A percentile compares a stretch with the other conserved stretches of the same genome.
These are phyloP conservation scores for Pichia sporocuriosa DNA, from an alignment of 805 yeast genomes.

Conservation along the genomic window DNA sequence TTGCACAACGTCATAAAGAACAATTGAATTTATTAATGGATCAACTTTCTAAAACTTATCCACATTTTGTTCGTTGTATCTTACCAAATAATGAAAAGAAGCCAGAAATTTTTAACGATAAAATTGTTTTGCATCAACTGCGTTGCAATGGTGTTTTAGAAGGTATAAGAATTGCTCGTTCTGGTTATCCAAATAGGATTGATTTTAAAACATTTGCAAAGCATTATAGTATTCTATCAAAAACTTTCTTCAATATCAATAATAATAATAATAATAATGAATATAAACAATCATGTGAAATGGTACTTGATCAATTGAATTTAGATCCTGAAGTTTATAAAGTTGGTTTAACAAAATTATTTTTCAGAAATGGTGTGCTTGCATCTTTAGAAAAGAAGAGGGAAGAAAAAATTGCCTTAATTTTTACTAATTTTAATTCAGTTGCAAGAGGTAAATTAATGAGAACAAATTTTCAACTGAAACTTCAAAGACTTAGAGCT, in stretches of 20 bases:
- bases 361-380: constrained; percentile 70
- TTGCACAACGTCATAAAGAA: constrained; percentile 82
- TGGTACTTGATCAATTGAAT: constrained; percentile 55
- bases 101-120: constrained; percentile 65
- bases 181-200: constrained; percentile 93
- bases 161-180: constrained; percentile 94
- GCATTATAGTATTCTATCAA: constrained; percentile 62
- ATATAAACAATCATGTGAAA: constrained; percentile 61
- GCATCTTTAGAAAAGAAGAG: constrained; percentile 74
- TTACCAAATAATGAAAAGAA: constrained; percentile 76
- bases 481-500: constrained; percentile 60
- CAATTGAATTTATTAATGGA: constrained; percentile 68
- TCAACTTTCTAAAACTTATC: constrained; percentile 74
- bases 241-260: not conserved
- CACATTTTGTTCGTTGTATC: constrained; percentile 95
- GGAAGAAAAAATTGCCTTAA: constrained; percentile 51
- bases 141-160: constrained; percentile 97
- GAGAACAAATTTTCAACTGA: constrained; percentile 40
- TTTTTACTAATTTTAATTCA: constrained; percentile 59
- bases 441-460: constrained; percentile 55
- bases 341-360: constrained; percentile 65
- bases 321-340: constrained; percentile 56
- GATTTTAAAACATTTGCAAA: constrained; percentile 72
- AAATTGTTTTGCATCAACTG: constrained; percentile 76
- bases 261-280: constrained; percentile 29